A percentile compares a stretch with the other conserved stretches of the same genome.
These are phyloP conservation scores for Malassezia furfur DNA, from an alignment of 1,284 basidiomycete species.

Conservation along the genomic window DNA sequence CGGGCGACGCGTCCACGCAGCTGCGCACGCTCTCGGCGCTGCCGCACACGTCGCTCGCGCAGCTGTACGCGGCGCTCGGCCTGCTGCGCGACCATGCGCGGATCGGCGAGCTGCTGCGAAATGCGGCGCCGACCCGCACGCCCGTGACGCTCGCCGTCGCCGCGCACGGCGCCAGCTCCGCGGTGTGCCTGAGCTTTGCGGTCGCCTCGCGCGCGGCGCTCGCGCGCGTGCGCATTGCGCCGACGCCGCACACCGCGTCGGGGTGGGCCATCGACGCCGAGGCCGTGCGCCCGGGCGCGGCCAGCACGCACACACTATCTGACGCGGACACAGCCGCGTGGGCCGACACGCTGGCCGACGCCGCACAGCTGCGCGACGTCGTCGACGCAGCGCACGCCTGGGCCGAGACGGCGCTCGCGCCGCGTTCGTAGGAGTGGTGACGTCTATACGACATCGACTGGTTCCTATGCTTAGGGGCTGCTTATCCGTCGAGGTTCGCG, in stretches of 20 bases:
- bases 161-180: background rate
- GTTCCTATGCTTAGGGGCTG: background rate
- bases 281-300: background rate
- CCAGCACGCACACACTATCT: background rate
- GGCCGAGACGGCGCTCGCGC: background rate
- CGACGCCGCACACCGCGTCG: background rate
- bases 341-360: background rate
- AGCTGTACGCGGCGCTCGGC: slow-evolving; percentile 8
- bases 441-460: no score
- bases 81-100: slow-evolving; percentile 8
- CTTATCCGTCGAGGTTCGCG: slow-evolving; percentile 40
- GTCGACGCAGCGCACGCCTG: background rate
- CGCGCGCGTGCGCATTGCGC: background rate
- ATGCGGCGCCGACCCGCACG: background rate
- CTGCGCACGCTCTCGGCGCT: slow-evolving; percentile 1
- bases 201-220: background rate
- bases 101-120: background rate
- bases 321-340: background rate
- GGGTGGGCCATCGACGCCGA: background rate
- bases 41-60: slow-evolving; percentile 4
- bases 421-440: background rate
- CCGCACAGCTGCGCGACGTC: background rate
- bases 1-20: background rate
- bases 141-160: background rate
- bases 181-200: background rate